phyloP scores from a whole-genome alignment of 2,329 filamentous ascomycete species.

The Exophiala oligosperma region DNA sequence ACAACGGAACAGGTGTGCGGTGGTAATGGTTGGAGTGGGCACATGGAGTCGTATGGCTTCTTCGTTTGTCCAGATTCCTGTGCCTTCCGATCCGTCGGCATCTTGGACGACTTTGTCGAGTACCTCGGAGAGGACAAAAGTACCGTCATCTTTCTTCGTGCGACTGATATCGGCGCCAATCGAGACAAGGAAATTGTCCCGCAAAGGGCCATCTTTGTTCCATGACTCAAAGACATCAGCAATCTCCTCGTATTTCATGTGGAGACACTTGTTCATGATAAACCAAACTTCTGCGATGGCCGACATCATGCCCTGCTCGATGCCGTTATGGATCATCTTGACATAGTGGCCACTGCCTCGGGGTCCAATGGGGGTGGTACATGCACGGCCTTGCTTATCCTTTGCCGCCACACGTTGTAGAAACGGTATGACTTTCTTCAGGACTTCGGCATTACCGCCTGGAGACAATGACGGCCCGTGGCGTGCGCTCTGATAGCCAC shows the following conservation, averaged over 20 bases:
- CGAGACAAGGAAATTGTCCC: constrained; percentile 60
- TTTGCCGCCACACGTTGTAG: constrained; percentile 63
- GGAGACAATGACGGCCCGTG: constrained; percentile 68
- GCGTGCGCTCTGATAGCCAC: constrained; percentile 68
- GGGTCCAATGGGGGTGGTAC: constrained; percentile 61
- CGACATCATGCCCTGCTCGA: constrained; percentile 71
- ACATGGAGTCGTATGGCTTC: constrained; percentile 64
- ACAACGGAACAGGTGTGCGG: constrained; percentile 63
- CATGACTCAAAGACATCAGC: constrained; percentile 60
- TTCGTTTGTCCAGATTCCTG: constrained; percentile 64
- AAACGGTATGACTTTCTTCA: constrained; percentile 62
- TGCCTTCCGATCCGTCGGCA: constrained; percentile 65
- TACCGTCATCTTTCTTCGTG: constrained; percentile 41
- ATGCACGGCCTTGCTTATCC: constrained; percentile 58
- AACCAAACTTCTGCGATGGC: constrained; percentile 65
- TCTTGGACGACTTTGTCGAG: constrained; percentile 73
- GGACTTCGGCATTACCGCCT: constrained; percentile 57
- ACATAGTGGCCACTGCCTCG: constrained; percentile 69
- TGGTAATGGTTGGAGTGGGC: constrained; percentile 63
- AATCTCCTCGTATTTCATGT: constrained; percentile 61
- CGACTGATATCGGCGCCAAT: constrained; percentile 63
- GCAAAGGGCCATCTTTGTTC: constrained; percentile 52
- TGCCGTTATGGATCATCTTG: constrained; percentile 76
- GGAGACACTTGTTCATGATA: constrained; percentile 60
- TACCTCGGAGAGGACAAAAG: constrained; percentile 60